Conservation (phyloP, 257 asterid species). For the Anisodus tanguticus region DNA sequence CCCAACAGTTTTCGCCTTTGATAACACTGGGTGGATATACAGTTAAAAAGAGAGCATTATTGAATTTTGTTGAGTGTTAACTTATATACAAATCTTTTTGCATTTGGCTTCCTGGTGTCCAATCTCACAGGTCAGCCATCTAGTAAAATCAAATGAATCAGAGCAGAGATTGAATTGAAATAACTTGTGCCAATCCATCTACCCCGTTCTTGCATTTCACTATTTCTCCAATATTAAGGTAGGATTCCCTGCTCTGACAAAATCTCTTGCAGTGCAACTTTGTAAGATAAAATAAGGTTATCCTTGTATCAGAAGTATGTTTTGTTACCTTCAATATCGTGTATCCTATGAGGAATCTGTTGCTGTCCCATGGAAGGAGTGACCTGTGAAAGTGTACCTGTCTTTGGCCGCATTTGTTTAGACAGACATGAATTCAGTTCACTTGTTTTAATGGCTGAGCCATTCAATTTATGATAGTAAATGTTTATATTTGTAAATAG, state of each 20-base stretch:
- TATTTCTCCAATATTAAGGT: background rate
- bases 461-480: slow-evolving; percentile 5
- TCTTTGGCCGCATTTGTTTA: slow-evolving; percentile 1
- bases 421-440: background rate
- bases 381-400: background rate
- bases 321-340: background rate
- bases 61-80: background rate
- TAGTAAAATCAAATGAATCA: background rate
- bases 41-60: background rate
- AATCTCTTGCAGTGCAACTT: background rate
- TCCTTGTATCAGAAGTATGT: background rate
- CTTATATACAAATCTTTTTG: background rate
- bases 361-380: background rate
- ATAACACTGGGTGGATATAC: background rate
- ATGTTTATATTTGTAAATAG: slow-evolving; percentile 50
- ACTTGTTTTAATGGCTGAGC: background rate
- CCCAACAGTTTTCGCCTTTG: no score
- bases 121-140: background rate
- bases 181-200: background rate
- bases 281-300: background rate
- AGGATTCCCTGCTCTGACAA: background rate
- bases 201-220: no score
- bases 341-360: background rate
- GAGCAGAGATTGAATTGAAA: background rate
- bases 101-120: background rate